These are phyloP conservation scores for Candida broadrunensis DNA, from an alignment of 805 yeast species.

Conservation along the genomic window DNA sequence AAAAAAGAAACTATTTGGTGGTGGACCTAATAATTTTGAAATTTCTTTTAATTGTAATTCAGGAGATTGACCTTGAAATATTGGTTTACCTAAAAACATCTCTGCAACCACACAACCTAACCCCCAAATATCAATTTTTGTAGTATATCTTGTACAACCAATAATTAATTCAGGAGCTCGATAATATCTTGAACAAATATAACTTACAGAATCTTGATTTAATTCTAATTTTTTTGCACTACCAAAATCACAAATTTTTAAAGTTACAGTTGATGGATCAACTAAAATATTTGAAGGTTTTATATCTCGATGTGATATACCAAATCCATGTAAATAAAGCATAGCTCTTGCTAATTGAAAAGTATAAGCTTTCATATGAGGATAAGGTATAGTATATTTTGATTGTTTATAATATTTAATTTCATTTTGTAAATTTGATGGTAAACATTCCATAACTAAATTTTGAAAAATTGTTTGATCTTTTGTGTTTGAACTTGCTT, in stretches of 20 bases:
- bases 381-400: slow-evolving; percentile 61
- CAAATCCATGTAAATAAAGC: slow-evolving; percentile 77
- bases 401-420: slow-evolving; percentile 65
- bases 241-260: slow-evolving; percentile 84
- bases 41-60: slow-evolving; percentile 86
- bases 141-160: slow-evolving; percentile 83
- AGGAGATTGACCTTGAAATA: slow-evolving; percentile 94
- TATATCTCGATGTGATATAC: slow-evolving; percentile 80
- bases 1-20: slow-evolving; percentile 63
- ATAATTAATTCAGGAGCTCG: slow-evolving; percentile 95
- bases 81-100: slow-evolving; percentile 85
- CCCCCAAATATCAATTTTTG: slow-evolving; percentile 97
- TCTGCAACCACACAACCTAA: slow-evolving; percentile 96
- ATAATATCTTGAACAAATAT: slow-evolving; percentile 93
- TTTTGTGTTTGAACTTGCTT: slow-evolving; percentile 45
- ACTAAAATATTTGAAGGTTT: slow-evolving; percentile 81
- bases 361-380: slow-evolving; percentile 73
- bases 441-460: slow-evolving; percentile 83
- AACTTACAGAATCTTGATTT: slow-evolving; percentile 85
- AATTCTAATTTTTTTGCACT: slow-evolving; percentile 77
- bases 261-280: slow-evolving; percentile 61
- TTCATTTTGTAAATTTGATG: slow-evolving; percentile 75
- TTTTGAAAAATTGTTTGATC: slow-evolving; percentile 74
- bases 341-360: slow-evolving; percentile 81
- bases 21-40: slow-evolving; percentile 87